Evolutionary conservation across 805 yeast genomes (phyloP), one percentile per base, ranked within the genome.

Genomic region (Candida methanosorbosa): DNA sequence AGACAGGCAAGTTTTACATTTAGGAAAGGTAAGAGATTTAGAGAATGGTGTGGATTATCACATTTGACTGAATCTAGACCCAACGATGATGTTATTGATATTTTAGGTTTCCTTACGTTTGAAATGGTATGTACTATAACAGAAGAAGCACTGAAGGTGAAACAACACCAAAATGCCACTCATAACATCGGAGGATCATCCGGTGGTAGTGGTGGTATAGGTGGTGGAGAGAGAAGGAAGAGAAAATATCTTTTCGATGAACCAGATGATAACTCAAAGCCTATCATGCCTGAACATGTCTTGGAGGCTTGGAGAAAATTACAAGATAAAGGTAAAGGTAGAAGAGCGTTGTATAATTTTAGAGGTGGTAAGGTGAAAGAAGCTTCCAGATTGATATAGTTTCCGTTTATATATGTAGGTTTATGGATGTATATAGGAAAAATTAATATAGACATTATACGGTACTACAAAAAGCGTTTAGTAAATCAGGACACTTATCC

Each of bases 1-100:
- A 74, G 98, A 41, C 98, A 92, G 57, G 97, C 97, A 1, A 80
- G 94, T 39, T 92, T 92, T 56, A 92, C 98, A 1, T 92, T 87
- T 50, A 71, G 97, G 46, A 92, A 92, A 55, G 82, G 83, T n/a
- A 87, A 87, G 54, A 65, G 97, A 50, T 92, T 92, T 54, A 72
- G 90, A 50, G 98, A 92, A 49, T 92, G 98, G 98, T 90, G 95
- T 14, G 94, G 92, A 11, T 74, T 90, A 29, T 61, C 85, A 1
- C 80, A 76, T 35, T 61, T 92, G 27, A 80, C 94, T 5, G 98
- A 92, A 41, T 75, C 90, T 16, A 74, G 90, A 48, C 95, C 97
- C 2, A 84, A 83, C 52, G 98, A 92, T 58, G 98, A 92, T 64
- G 95, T 92, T 18, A 79, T 92, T 44, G 98, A 92, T 64, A 92